Base-by-base conservation (phyloP, 139 green algal genomes). In the Coccomyxa sp. region DNA sequence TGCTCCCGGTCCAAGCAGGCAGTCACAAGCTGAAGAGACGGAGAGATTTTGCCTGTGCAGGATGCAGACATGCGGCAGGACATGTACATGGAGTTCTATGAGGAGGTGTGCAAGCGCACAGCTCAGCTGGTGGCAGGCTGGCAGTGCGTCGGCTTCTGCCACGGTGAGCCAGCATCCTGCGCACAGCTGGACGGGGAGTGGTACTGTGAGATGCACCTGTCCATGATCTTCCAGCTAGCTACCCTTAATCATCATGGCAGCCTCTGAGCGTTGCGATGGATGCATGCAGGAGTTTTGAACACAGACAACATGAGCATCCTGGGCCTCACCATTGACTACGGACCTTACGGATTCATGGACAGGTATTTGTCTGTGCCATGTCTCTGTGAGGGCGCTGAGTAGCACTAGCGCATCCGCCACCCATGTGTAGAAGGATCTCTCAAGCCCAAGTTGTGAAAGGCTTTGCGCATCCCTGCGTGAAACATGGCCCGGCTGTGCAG, bases 251-350 rank as follows among this genome's bases (percentile, higher is more conserved):
- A 58, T 12, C 12, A 58, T 16, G 16, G 44, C 44, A 29, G 44
- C 44, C 14, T 16, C 64, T 6, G 64, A 71, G 64, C 2, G 6
- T 37, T 71, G 27, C n/a, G 29, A 71, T 2, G 2, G 64, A 7
- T 2, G 7, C 64, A 36, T 5, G 64, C 64, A 74, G 87, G 92
- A 18, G 95, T 99, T 78, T 90, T 99, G 64, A 99, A 99, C 87
- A 99, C 96, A 0, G 95, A 99, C 90, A 99, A 99, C 95, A 97
- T 98, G 92, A 91, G 80, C 85, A 90, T 97, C 6, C 81, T 91
- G 70, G 89, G 92, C 0, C 81, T 90, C 16, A 97, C 90, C 24
- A 92, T 97, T 27, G 92, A 92, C 78, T 93, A 91, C 74, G 88
- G 88, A 82, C 33, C 31, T 0, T 94, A 86, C 70, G 89, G 89